Conservation (phyloP, 345 rosid species). For the Arabidopsis arenosa region DNA sequence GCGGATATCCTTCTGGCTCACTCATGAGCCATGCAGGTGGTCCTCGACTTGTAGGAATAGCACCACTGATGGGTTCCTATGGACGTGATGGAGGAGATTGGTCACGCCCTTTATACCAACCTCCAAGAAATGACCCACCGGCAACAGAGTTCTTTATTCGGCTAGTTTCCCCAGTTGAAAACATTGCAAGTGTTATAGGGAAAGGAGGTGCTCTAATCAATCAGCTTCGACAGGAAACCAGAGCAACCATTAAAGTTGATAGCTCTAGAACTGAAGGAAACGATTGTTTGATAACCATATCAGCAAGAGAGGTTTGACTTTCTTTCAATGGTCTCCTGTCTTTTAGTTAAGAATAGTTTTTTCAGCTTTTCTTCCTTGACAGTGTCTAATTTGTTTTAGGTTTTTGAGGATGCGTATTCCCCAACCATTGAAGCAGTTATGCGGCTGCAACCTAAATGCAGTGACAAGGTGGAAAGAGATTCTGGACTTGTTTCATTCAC, state of each 20-base stretch:
- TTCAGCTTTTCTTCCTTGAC: constrained; percentile 29
- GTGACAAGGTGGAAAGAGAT: constrained; percentile 93
- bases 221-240: constrained; percentile 90
- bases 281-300: constrained; percentile 83
- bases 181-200: constrained; percentile 94
- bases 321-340: constrained; percentile 9
- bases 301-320: constrained; percentile 82
- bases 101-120: constrained; percentile 74
- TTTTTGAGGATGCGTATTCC: constrained; percentile 81
- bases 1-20: constrained; percentile 62
- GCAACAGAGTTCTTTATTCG: constrained; percentile 80
- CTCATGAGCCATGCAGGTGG: constrained; percentile 65
- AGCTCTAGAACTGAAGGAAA: constrained; percentile 82
- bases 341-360: constrained; percentile 5
- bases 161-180: constrained; percentile 76
- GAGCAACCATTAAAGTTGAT: constrained; percentile 89
- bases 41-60: constrained; percentile 74
- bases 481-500: constrained; percentile 90
- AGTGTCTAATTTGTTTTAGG: constrained; percentile 47
- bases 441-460: constrained; percentile 90
- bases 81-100: constrained; percentile 87
- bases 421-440: constrained; percentile 90
- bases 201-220: constrained; percentile 92
- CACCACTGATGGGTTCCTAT: constrained; percentile 75
- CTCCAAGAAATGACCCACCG: constrained; percentile 82